A percentile compares a stretch with the other conserved stretches of the same genome.
Conservation (phyloP, 1,284 basidiomycete species). For the Ustilago loliicola region DNA sequence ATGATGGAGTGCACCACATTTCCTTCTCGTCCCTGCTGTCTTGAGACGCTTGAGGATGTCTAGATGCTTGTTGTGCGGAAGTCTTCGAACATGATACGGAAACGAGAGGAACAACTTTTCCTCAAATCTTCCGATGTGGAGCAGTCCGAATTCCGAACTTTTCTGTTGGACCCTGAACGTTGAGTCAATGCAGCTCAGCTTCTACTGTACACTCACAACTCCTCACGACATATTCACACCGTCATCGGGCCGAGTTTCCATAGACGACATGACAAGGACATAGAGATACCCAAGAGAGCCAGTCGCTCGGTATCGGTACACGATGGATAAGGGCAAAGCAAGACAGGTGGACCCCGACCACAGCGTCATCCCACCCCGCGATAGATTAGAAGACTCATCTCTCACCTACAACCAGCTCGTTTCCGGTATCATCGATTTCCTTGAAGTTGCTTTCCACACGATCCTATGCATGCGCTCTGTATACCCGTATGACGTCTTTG, state of each 20-base stretch:
- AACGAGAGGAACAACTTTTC: background rate
- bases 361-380: slow-evolving; percentile 20
- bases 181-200: background rate
- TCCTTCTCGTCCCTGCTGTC: background rate
- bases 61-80: background rate
- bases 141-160: slow-evolving; percentile 6
- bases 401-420: slow-evolving; percentile 55
- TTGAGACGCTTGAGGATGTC: background rate
- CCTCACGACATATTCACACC: background rate
- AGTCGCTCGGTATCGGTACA: background rate
- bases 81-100: background rate
- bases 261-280: background rate
- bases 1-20: slow-evolving; percentile 7
- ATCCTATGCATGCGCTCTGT: slow-evolving; percentile 90
- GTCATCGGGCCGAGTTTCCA: background rate
- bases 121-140: background rate
- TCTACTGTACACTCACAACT: background rate
- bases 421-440: slow-evolving; percentile 48
- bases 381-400: slow-evolving; percentile 46
- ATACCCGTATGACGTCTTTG: slow-evolving; percentile 88
- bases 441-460: slow-evolving; percentile 91
- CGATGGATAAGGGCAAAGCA: slow-evolving; percentile 51
- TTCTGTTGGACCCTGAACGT: slow-evolving; percentile 5
- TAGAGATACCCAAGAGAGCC: background rate
- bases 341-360: slow-evolving; percentile 27